Base-by-base conservation (phyloP, 306 rosid species). In the Citrullus mucosospermus region DNA sequence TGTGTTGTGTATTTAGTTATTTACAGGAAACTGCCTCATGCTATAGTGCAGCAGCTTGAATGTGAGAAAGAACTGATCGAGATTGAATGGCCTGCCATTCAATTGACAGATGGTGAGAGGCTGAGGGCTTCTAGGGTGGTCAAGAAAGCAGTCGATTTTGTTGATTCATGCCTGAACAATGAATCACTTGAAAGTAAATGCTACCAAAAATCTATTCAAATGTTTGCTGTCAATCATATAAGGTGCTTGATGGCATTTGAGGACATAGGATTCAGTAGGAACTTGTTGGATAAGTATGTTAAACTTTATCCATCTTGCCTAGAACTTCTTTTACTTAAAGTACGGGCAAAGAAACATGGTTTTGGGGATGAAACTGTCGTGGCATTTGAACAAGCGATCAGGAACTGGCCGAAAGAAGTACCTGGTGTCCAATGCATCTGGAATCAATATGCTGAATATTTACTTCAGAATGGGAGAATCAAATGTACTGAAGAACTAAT, bases 401-500 rank as follows among this genome's bases (percentile, higher is more conserved):
- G 54, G 67, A 83, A 82, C 82, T 92, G 98, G 98, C 93, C 93
- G 25, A 91, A 88, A 77, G 85, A 86, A 80, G 85, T 83, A 78
- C 97, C 97, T 48, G 98, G 98, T 46, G 75, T 95, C 76, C 93
- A 92, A 4, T 88, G 95, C 84, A 86, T 95, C 78, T 95, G 98
- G 98, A 89, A 95, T 82, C 97, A 95, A 78, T 95, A 91, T 57
- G 86, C 88, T 78, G 93, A 89, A 80, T 84, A 80, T 81, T 89
- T 88, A 28, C 81, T 95, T 80, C 86, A 80, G 76, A 82, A 86
- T 80, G 88, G 75, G 78, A 87, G 83, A 67, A 54, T 58, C 54
- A 90, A 90, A 78, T 75, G 86, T 86, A 91, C 89, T 0, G 87
- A 92, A 84, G 88, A 81, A 87, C 86, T 95, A 81, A 66, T 91